Conservation (phyloP, 2,329 filamentous ascomycete genomes). For the Piedraia hortae region DNA sequence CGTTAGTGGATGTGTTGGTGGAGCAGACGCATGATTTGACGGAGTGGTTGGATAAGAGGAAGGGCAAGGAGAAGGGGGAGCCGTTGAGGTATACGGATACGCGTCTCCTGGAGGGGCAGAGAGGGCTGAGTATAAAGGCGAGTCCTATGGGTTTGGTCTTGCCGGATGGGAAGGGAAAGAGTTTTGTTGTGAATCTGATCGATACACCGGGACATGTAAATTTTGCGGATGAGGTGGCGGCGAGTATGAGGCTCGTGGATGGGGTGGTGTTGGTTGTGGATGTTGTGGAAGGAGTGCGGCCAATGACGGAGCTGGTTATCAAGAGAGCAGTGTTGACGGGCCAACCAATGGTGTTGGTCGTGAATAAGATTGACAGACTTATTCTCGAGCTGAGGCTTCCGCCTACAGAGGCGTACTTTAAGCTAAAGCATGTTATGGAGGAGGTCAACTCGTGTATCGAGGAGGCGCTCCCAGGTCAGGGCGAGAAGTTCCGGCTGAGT, state of each 20-base stretch:
- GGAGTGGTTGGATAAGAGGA: slow-evolving; percentile 38
- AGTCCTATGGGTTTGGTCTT: slow-evolving; percentile 85
- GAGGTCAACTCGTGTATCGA: slow-evolving; percentile 93
- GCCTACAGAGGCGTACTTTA: slow-evolving; percentile 91
- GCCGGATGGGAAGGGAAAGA: slow-evolving; percentile 72
- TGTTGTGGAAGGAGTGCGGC: slow-evolving; percentile 94
- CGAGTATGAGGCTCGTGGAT: slow-evolving; percentile 63
- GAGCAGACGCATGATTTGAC: slow-evolving; percentile 71
- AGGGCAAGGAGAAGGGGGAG: slow-evolving; percentile 58
- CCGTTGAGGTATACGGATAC: slow-evolving; percentile 87
- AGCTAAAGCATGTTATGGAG: slow-evolving; percentile 94
- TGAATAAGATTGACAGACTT: slow-evolving; percentile 93
- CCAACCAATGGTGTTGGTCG: slow-evolving; percentile 61
- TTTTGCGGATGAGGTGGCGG: slow-evolving; percentile 89
- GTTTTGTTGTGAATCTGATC: slow-evolving; percentile 77
- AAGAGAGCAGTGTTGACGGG: slow-evolving; percentile 81
- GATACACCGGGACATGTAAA: slow-evolving; percentile 96
- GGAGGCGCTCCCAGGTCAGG: slow-evolving; percentile 54
- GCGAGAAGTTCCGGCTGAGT: slow-evolving; percentile 55
- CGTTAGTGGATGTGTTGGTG: slow-evolving; percentile 95
- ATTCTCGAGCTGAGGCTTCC: slow-evolving; percentile 86
- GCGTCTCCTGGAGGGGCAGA: slow-evolving; percentile 64
- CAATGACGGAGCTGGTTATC: slow-evolving; percentile 92
- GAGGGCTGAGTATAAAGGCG: slow-evolving; percentile 75
- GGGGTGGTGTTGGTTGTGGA: slow-evolving; percentile 85